phyloP scores from a whole-genome alignment of 2,329 filamentous ascomycete species.

The Trichophaea hybrida region DNA sequence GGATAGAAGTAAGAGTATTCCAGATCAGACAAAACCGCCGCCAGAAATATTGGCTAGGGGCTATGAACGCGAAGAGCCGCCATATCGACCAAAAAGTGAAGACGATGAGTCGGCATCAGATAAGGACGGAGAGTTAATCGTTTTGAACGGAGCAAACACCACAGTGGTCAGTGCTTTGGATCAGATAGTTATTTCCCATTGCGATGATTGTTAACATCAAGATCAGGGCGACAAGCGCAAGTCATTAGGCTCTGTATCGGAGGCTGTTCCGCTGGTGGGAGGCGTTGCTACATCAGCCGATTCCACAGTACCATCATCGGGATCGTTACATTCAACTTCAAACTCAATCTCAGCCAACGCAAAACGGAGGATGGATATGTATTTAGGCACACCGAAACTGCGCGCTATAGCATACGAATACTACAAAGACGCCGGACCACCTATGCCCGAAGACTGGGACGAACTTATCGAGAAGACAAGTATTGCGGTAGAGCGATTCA shows the following conservation, averaged over 20 bases:
- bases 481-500: constrained; percentile 73
- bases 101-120: constrained; percentile 56
- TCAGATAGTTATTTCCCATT: not conserved
- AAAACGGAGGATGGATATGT: not conserved
- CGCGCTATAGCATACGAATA: not conserved
- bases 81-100: constrained; percentile 59
- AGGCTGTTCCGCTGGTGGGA: not conserved
- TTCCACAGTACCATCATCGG: not conserved
- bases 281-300: not conserved
- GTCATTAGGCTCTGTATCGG: not conserved
- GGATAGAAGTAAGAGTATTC: constrained; percentile 76
- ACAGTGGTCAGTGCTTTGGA: not conserved
- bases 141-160: not conserved
- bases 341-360: not conserved
- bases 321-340: not conserved
- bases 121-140: constrained; percentile 7
- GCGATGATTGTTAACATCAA: not conserved
- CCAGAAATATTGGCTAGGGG: constrained; percentile 82
- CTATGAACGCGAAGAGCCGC: constrained; percentile 50
- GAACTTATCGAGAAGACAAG: constrained; percentile 86
- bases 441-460: constrained; percentile 73
- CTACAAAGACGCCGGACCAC: constrained; percentile 26
- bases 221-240: not conserved
- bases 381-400: not conserved
- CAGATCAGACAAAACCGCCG: constrained; percentile 77